Evolutionary conservation across 2,329 filamentous ascomycete species (phyloP).

Genomic region (Cryphonectria carpinicola): DNA sequence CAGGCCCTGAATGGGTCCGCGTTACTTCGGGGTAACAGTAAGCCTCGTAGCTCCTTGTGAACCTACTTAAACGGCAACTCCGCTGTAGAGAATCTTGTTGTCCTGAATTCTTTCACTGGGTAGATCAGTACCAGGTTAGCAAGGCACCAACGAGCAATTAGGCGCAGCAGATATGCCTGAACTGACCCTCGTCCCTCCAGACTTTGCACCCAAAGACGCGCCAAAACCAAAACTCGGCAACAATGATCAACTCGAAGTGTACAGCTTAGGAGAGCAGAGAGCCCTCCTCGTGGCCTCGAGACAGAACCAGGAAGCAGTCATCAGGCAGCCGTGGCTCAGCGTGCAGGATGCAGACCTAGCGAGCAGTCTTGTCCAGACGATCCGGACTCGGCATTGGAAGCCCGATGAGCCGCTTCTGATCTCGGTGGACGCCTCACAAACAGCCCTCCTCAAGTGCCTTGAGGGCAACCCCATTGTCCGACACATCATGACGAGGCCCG

Average conservation of each 20-base stretch:
- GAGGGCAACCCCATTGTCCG: neutral
- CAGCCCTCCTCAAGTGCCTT: neutral
- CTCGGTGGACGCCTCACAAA: neutral
- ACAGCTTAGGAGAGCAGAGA: neutral
- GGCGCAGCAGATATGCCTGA: neutral
- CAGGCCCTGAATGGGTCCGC: neutral
- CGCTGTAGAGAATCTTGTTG: neutral
- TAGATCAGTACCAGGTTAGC: neutral
- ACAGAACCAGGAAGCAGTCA: neutral
- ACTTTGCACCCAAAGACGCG: neutral
- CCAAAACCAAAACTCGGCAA: neutral
- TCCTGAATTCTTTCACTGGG: neutral
- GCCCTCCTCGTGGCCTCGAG: conserved; percentile 1
- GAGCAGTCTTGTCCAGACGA: neutral
- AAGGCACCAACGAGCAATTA: too few species aligned
- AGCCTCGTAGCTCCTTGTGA: neutral
- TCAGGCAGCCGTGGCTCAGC: conserved; percentile 11
- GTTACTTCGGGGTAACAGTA: neutral
- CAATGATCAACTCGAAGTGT: neutral
- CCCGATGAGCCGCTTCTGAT: neutral
- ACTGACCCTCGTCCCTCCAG: neutral
- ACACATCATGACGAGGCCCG: neutral
- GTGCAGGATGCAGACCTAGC: neutral
- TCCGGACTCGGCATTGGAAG: neutral
- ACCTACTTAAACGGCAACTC: neutral